Conservation (phyloP, 768 basidiomycete species). For the Amanita rimosa region DNA sequence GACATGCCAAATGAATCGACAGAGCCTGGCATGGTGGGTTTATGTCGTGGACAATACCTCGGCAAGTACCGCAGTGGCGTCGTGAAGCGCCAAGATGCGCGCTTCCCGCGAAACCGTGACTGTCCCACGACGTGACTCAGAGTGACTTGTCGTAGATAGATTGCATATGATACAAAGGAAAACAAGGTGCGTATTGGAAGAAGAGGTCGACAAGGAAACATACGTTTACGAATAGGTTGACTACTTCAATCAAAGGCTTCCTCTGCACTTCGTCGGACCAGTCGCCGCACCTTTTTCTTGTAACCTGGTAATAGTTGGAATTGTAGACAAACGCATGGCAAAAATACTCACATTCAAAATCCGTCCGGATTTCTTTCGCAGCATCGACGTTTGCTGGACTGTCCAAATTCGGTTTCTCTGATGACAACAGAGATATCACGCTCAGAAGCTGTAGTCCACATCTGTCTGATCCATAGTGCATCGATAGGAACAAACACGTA, state of each 20-base stretch:
- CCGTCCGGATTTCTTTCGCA: slow-evolving; percentile 73
- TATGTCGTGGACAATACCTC: not conserved
- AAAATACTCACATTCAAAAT: slow-evolving; percentile 38
- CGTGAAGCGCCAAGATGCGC: not conserved
- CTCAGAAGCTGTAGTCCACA: slow-evolving; percentile 62
- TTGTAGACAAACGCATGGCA: not conserved
- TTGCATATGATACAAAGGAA: not conserved
- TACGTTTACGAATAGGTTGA: slow-evolving; percentile 1
- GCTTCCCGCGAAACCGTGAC: not conserved
- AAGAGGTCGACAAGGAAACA: too few species aligned
- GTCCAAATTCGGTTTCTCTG: slow-evolving; percentile 83
- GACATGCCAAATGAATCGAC: not conserved
- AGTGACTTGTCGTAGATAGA: not conserved
- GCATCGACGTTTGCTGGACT: slow-evolving; percentile 97
- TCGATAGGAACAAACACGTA: slow-evolving; percentile 26
- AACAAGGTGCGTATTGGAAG: slow-evolving; percentile 8
- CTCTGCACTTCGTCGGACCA: slow-evolving; percentile 83
- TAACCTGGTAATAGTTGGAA: slow-evolving; percentile 41
- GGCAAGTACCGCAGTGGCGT: not conserved
- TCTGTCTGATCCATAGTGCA: slow-evolving; percentile 5
- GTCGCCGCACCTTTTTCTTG: slow-evolving; percentile 90
- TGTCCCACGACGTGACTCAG: not conserved
- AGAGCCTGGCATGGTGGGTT: not conserved
- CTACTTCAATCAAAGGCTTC: slow-evolving; percentile 61
- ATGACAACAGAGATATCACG: slow-evolving; percentile 91